Percentiles rank a stretch among this genome's conserved stretches.
Evolutionary conservation across 2,329 filamentous ascomycete genomes (phyloP).

Genomic region (Magnaporthiopsis rhizophila): DNA sequence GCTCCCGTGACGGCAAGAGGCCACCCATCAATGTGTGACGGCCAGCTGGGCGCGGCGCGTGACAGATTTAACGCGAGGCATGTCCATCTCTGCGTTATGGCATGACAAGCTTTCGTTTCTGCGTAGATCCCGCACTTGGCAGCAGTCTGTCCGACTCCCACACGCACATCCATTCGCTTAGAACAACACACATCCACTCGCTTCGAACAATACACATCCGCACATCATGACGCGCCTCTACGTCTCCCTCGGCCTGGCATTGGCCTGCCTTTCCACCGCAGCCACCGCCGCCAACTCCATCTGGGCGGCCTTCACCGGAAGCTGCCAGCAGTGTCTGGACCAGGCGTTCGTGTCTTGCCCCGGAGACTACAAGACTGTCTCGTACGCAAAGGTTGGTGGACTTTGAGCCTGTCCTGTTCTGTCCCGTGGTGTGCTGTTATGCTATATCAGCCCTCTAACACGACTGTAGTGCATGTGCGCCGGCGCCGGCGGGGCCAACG

Average conservation of each 20-base stretch:
- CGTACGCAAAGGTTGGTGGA: not conserved
- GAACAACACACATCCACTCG: too few relatives aligned
- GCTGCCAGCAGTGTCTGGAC: slow-evolving; percentile 3
- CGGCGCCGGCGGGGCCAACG: not conserved
- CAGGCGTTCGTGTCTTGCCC: slow-evolving; percentile 1
- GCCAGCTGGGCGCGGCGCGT: not conserved
- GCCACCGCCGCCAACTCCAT: not conserved
- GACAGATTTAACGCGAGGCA: not conserved
- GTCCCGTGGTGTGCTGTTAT: not conserved
- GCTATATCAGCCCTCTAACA: too few relatives aligned
- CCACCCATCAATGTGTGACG: not conserved
- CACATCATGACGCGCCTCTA: not conserved
- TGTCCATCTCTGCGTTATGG: not conserved
- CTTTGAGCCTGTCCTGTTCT: too few relatives aligned
- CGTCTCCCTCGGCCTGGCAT: not conserved
- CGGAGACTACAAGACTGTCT: not conserved
- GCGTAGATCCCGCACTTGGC: not conserved
- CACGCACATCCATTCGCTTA: not conserved
- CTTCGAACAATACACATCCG: not conserved
- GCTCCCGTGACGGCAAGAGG: not conserved
- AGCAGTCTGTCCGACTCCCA: not conserved
- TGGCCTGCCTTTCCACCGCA: not conserved
- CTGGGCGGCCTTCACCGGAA: not conserved
- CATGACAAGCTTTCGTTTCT: not conserved
- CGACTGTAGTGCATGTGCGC: slow-evolving; percentile 5